Evolutionary conservation across 2,329 filamentous ascomycete species (phyloP), one percentile per base, ranked within the genome.

Genomic region (Stachybotrys chartarum): DNA sequence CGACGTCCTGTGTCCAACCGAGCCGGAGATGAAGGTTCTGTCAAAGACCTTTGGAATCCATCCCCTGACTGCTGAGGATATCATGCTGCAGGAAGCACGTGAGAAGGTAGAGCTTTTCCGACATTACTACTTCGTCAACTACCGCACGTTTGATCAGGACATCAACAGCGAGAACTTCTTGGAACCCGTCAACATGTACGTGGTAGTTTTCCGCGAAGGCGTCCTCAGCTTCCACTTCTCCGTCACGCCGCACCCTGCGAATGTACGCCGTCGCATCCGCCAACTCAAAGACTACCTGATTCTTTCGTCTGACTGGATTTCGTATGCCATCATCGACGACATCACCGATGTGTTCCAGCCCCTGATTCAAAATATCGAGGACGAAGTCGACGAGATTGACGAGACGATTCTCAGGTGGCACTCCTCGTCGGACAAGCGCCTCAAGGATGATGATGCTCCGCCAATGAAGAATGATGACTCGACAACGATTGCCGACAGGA

Each of bases 101-200:
- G 94, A 99, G 68, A 99, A 99, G 74, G 94, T 99, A 1, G 94
- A 99, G 70, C 80, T 99, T 1, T 99, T 99, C 78, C 87, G 90
- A 39, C 89, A 96, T 69, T 99, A 99, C 75, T 99, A 99, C 72
- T 97, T 99, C 66, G 90, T 99, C 74, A 97, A 96, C 70, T 99
- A 99, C 71, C 88, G 94, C 16, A 95, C 91, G 0, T 99, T 99
- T 67, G 94, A 99, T 68, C 94, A 97, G 70, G 94, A 99, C 67
- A 84, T 85, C 58, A 87, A 87, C 63, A 96, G 86, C 68, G 90
- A 94, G 56, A 86, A 95, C 66, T 96, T 95, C 68, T 80, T 99
- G 50, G 91, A 97, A 64, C 93, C 94, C 1, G 89, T 99, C 66
- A 96, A 97, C 72, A 91, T 99, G 82, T 99, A 97, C 66, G 88